Percentiles rank a stretch among this genome's conserved stretches.
These are phyloP conservation scores for Saccharomyces hybrid DNA, from an alignment of 1,139 yeast genomes.

Conservation along the genomic window DNA sequence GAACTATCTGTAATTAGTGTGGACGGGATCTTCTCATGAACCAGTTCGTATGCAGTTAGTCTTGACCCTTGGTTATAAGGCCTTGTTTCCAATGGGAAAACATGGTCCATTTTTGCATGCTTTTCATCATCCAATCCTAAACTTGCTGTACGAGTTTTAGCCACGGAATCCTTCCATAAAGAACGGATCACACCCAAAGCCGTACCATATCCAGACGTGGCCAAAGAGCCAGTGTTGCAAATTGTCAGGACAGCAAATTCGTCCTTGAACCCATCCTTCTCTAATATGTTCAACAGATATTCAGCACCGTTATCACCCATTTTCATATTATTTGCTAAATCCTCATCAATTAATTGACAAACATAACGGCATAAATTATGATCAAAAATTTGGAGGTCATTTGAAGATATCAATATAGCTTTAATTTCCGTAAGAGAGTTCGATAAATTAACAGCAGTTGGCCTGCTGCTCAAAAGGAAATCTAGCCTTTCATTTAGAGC, in stretches of 20 bases:
- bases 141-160: conserved; percentile 14
- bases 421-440: conserved; percentile 66
- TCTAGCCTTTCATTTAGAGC: conserved; percentile 46
- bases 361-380: conserved; percentile 44
- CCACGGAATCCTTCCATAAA: conserved; percentile 41
- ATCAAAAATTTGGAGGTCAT: conserved; percentile 33
- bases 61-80: conserved; percentile 97
- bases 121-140: conserved; percentile 28
- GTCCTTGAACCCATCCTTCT: conserved; percentile 46
- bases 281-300: conserved; percentile 48
- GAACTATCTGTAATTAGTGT: conserved; percentile 86
- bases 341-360: conserved; percentile 59
- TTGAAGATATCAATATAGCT: conserved; percentile 31
- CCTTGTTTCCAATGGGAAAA: conserved; percentile 87
- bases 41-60: conserved; percentile 82
- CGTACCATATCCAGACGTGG: conserved; percentile 96
- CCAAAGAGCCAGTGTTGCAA: conserved; percentile 82
- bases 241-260: conserved; percentile 79
- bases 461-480: conserved; percentile 69
- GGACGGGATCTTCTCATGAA: conserved; percentile 79
- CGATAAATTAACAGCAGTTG: conserved; percentile 89
- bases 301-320: conserved; percentile 78
- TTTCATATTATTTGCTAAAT: conserved; percentile 62
- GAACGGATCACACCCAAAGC: conserved; percentile 89
- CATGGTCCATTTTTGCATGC: conserved; percentile 48